Evolutionary conservation across 2,329 filamentous ascomycete genomes (phyloP), one percentile per base, ranked within the genome.

Genomic region (Bipolaris sorokiniana): DNA sequence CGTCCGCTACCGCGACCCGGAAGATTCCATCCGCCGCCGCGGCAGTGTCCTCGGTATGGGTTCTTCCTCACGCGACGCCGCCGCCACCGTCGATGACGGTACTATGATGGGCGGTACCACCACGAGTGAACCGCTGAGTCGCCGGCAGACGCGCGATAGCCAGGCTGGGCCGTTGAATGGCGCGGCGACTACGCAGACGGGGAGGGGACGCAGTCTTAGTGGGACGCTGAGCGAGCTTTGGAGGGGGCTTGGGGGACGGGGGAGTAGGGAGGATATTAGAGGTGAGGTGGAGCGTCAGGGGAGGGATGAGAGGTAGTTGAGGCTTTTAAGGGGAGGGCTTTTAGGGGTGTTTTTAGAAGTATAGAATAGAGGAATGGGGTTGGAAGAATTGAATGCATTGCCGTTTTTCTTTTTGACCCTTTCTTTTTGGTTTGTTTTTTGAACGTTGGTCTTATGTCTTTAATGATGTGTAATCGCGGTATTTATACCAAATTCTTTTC

Each of bases 141-240:
- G 71, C n/a, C 54, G 68, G 22, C 41, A 65, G 5, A 74, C 68
- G 16, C 47, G 59, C 23, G 59, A 60, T 26, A 44, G 55, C 28
- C 16, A 41, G 22, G 46, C 11, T 7, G 38, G 34, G 3, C 34
- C 37, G 47, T 6, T 28, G 26, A 16, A 34, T 13, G 55, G 16
- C 11, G 38, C 13, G 7, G 31, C 36, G 3, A 16, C 7, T 1
- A 9, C 33, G 2, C 7, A 11, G 3, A 26, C 20, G 3, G 62
- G 56, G 0, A 55, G 65, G 28, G 63, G 64, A 3, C 59, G 70
- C 40, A 72, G 71, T 58, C 50, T 71, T 26, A 75, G 72, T 51
- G 72, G 69, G 36, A 72, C 71, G 15, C 18, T 74, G 53, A 64
- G 62, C 31, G 70, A 66, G 15, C 41, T 74, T n/a, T 74, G 71